These are phyloP conservation scores for Penicillium sp. DNA, from an alignment of 2,329 filamentous ascomycete genomes.

Conservation along the genomic window DNA sequence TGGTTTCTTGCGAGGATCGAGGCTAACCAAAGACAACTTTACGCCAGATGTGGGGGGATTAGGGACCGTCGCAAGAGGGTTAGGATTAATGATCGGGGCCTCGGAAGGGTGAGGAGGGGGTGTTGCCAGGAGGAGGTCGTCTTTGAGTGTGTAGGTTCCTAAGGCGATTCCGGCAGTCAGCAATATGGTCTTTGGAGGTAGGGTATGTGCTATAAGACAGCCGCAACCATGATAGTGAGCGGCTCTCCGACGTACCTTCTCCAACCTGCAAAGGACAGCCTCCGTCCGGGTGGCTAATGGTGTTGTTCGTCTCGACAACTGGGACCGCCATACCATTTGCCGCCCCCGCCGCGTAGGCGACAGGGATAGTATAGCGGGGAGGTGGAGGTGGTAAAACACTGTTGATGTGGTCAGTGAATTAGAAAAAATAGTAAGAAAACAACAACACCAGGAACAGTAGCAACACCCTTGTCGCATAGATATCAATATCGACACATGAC, in stretches of 20 bases:
- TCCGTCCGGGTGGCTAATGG: slow-evolving; percentile 74
- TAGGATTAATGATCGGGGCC: slow-evolving; percentile 80
- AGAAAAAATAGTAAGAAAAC: neutral
- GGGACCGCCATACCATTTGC: slow-evolving; percentile 68
- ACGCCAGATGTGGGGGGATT: slow-evolving; percentile 83
- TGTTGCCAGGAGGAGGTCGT: slow-evolving; percentile 88
- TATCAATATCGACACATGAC: neutral
- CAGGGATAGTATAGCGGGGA: slow-evolving; percentile 75
- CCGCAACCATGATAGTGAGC: neutral
- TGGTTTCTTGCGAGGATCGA: slow-evolving; percentile 61
- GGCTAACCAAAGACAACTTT: slow-evolving; percentile 74
- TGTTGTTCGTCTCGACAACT: slow-evolving; percentile 93
- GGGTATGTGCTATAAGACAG: neutral
- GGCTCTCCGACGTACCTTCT: slow-evolving; percentile 66
- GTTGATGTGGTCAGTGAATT: slow-evolving; percentile 18
- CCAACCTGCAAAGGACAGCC: slow-evolving; percentile 91
- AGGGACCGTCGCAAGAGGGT: slow-evolving; percentile 83
- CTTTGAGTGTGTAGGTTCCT: slow-evolving; percentile 88
- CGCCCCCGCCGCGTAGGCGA: slow-evolving; percentile 71
- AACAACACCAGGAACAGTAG: neutral
- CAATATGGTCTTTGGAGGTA: neutral
- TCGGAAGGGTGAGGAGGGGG: slow-evolving; percentile 95
- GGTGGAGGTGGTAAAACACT: slow-evolving; percentile 84
- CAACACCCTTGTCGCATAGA: neutral
- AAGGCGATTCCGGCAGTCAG: slow-evolving; percentile 24